These are phyloP conservation scores for Trichoderma sp. DNA, from an alignment of 2,329 filamentous ascomycete genomes.

Conservation along the genomic window DNA sequence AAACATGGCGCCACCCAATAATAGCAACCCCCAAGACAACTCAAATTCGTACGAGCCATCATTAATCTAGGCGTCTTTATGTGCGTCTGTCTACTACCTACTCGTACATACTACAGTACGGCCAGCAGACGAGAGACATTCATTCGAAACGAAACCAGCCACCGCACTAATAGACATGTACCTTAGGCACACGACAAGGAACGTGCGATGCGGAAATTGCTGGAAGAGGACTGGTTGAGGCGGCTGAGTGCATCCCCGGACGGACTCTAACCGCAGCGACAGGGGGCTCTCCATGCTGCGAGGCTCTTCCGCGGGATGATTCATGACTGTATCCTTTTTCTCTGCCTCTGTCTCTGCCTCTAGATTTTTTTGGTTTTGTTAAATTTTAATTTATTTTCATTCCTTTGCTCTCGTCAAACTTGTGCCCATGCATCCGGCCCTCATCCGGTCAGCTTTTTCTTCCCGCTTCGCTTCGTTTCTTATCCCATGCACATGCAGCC, in stretches of 20 bases:
- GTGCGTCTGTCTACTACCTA: neutral
- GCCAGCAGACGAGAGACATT: neutral
- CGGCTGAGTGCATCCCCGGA: constrained; percentile 11
- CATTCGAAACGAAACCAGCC: constrained; percentile 3
- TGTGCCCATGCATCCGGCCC: neutral
- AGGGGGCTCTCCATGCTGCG: neutral
- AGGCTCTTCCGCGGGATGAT: neutral
- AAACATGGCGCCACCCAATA: constrained; percentile 7
- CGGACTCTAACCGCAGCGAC: neutral
- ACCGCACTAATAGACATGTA: neutral
- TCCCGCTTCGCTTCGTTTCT: neutral
- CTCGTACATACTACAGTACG: neutral
- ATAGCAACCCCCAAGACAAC: neutral
- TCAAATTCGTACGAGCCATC: neutral
- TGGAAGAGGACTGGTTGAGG: neutral
- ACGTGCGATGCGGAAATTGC: neutral
- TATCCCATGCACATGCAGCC: neutral
- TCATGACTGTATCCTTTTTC: neutral
- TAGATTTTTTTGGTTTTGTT: neutral
- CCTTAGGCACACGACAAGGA: neutral
- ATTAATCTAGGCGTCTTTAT: neutral
- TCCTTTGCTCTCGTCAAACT: neutral
- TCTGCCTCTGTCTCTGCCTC: neutral
- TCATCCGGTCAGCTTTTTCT: neutral
- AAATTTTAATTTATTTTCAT: neutral